Evolutionary conservation across 257 asterid species (phyloP), one percentile per base, ranked within the genome.

Genomic region (Orobanche coerulescens): DNA sequence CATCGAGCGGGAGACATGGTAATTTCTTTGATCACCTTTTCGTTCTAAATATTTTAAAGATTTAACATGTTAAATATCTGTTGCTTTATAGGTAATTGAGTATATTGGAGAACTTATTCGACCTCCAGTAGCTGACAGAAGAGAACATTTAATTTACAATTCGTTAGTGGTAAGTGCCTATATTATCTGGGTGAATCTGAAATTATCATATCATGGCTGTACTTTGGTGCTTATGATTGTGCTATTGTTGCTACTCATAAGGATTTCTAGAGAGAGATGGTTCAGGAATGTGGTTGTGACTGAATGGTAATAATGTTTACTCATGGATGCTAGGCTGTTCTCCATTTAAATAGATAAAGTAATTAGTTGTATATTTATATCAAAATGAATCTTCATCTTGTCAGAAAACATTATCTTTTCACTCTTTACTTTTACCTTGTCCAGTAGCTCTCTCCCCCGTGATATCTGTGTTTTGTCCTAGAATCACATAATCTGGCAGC

Each of bases 1-100:
- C 94, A 84, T 60, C 84, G 75, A 75, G 99, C 99, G 0, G 99
- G 99, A 67, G 99, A 93, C 82, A 89, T 89, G 99, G 99, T 93
- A 75, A 71, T 71, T 60, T 39, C 64, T 64, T 52, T 69, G 46
- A 65, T 62, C 39, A 39, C 67, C 59, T 52, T 58, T 55, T 62
- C 7, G 34, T 59, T 73, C 42, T 33, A 57, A 20, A 33, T 59
- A 33, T 8, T 71, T 55, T 65, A 6, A 36, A 54, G 66, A 52
- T 14, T 46, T 66, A 1, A 23, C 49, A 26, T 47, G 69, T 55
- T 65, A 13, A 73, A 53, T 43, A 49, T 62, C 71, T 70, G 55
- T 73, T 68, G 70, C 69, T 44, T 65, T 59, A 31, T 71, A 93
- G 99, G 82, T 93, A 51, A 87, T 93, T 53, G 99, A 93, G 72